Conservation (phyloP, 305 asterid species). For the Plantago lanceolata region DNA sequence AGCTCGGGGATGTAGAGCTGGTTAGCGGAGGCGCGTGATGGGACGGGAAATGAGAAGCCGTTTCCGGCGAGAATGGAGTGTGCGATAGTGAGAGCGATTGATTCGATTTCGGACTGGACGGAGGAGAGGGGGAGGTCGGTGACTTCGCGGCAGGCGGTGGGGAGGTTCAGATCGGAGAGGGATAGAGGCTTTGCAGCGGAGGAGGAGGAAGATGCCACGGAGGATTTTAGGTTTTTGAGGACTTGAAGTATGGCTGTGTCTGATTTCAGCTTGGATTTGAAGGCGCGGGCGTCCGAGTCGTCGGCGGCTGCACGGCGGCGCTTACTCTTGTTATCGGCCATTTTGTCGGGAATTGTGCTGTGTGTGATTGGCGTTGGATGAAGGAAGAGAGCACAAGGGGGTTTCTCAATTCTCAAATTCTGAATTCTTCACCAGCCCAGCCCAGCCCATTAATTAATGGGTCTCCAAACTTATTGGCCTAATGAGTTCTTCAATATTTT, state of each 20-base stretch:
- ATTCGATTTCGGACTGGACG: conserved; percentile 56
- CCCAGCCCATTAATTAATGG: too few relatives aligned
- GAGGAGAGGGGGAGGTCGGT: conserved; percentile 63
- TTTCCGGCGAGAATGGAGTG: conserved; percentile 70
- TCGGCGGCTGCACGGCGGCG: not conserved
- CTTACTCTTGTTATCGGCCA: not conserved
- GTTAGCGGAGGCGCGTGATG: conserved; percentile 77
- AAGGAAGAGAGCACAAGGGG: too few relatives aligned
- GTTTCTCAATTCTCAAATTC: too few relatives aligned
- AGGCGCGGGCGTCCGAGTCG: not conserved
- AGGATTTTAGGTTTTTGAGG: not conserved
- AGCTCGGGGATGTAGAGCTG: conserved; percentile 81
- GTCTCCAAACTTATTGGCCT: too few relatives aligned
- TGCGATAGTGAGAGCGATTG: conserved; percentile 52
- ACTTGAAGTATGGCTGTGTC: not conserved
- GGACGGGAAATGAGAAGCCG: conserved; percentile 72
- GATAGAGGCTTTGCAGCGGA: conserved; percentile 38
- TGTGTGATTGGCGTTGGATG: too few relatives aligned
- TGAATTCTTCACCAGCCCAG: too few relatives aligned
- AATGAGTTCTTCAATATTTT: too few relatives aligned
- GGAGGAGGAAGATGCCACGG: conserved; percentile 20
- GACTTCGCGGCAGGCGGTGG: conserved; percentile 75
- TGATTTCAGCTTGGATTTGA: not conserved
- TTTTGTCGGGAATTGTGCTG: not conserved
- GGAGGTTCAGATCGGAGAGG: conserved; percentile 63